Evolutionary conservation across 768 basidiomycete genomes (phyloP).

Genomic region (Kwoniella mangroviensis): DNA sequence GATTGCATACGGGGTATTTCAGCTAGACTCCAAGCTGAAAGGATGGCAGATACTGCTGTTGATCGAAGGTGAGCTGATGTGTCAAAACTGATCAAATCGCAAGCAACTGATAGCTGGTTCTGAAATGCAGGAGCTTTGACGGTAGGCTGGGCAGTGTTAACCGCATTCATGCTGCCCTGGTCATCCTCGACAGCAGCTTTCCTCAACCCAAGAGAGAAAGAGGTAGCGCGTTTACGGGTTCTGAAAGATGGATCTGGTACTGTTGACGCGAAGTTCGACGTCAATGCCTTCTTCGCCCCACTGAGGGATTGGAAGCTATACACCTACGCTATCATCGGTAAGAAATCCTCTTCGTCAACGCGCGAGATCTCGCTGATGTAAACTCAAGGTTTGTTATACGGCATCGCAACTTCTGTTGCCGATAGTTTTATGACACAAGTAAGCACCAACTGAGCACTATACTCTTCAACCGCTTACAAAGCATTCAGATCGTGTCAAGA

Average conservation of each 20-base stretch:
- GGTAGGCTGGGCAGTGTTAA: constrained; percentile 60
- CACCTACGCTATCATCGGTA: constrained; percentile 29
- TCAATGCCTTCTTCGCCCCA: constrained; percentile 31
- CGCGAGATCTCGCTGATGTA: constrained; percentile 63
- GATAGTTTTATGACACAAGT: constrained; percentile 63
- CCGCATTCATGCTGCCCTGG: constrained; percentile 55
- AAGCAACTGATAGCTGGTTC: constrained; percentile 58
- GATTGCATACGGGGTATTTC: constrained; percentile 58
- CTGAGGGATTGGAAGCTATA: constrained; percentile 33
- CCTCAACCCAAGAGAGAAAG: constrained; percentile 30
- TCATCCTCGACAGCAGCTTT: constrained; percentile 21
- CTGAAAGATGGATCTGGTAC: constrained; percentile 62
- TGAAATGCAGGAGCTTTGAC: constrained; percentile 51
- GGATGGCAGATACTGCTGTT: constrained; percentile 65
- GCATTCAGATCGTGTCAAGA: constrained; percentile 62
- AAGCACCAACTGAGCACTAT: constrained; percentile 51
- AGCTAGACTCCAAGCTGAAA: constrained; percentile 59
- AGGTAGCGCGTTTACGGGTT: constrained; percentile 55
- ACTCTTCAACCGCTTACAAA: too few species aligned
- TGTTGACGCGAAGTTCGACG: constrained; percentile 58
- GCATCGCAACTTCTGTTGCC: constrained; percentile 59
- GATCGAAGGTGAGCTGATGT: constrained; percentile 58
- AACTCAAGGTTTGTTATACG: constrained; percentile 21
- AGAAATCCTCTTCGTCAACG: constrained; percentile 38
- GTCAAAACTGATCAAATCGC: constrained; percentile 42